A percentile compares a stretch with the other conserved stretches of the same genome.
These are phyloP conservation scores for Extremus antarcticus DNA, from an alignment of 495 filamentous ascomycete species.

Conservation along the genomic window DNA sequence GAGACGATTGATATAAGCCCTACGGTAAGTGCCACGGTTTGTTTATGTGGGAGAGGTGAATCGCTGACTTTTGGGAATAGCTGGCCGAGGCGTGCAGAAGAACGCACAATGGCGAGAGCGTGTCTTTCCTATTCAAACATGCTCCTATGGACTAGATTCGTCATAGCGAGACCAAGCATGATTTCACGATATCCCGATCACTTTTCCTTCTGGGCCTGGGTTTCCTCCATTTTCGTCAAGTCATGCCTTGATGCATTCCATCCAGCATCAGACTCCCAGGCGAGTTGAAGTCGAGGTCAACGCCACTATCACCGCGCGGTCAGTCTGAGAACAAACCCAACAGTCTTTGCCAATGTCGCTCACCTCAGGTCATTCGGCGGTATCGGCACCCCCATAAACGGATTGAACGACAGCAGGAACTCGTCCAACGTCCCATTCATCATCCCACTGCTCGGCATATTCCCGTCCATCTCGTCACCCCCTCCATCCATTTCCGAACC, in stretches of 20 bases:
- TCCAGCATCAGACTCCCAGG: neutral
- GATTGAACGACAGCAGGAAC: neutral
- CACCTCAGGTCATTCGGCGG: neutral
- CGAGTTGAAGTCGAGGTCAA: neutral
- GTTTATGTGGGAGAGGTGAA: constrained; percentile 37
- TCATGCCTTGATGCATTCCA: neutral
- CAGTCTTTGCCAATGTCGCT: neutral
- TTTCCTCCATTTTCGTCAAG: neutral
- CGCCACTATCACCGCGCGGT: neutral
- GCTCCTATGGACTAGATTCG: neutral
- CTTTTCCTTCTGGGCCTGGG: neutral
- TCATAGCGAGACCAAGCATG: neutral
- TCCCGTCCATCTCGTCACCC: neutral
- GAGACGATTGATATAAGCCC: constrained; percentile 89
- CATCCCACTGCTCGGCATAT: neutral
- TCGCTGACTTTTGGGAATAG: constrained; percentile 14
- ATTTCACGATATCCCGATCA: neutral
- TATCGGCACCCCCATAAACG: neutral
- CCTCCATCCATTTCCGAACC: neutral
- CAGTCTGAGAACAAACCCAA: neutral
- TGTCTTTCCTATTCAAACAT: constrained; percentile 78
- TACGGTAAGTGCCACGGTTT: constrained; percentile 46
- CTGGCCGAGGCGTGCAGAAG: constrained; percentile 60
- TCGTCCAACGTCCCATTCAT: neutral
- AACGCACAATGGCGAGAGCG: constrained; percentile 92